Evolutionary conservation across 768 basidiomycete species (phyloP), one percentile per base, ranked within the genome.

Genomic region (Leccinum arenicola): DNA sequence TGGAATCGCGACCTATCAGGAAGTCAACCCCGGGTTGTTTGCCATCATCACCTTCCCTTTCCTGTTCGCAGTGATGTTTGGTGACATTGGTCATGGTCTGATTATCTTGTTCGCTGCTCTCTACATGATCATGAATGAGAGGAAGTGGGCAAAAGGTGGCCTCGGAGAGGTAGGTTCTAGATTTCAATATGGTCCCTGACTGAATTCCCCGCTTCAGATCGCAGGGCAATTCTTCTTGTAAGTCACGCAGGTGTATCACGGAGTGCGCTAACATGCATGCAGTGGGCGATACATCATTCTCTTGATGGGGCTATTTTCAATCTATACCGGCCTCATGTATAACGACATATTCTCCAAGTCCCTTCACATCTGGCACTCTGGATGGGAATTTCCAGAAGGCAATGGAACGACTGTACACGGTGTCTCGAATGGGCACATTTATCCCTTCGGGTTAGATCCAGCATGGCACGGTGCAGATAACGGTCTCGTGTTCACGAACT

Each of bases 21-120:
- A 99, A 74, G 87, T 95, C 71, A 98, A 98, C 71, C 96, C 97
- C 19, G 97, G 95, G 55, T 76, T 98, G 29, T 96, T 96, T 74
- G 93, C 93, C 0, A 78, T 92, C 64, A 78, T 90, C 65, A 97
- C 95, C 2, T 97, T 97, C 85, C 97, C 97, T 0, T 98, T 99
- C 85, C 76, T 99, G 64, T 99, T 98, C 68, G 96, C 94, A 5
- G 93, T 99, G 77, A 99, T 99, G 97, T 99, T 99, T 71, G 97
- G 97, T 68, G 97, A 99, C 75, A 91, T 98, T 69, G 97, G 97
- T 3, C 97, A 99, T 75, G 97, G 94, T 31, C 78, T 84, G 60
- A 86, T 98, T 68, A 89, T 92, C 66, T 81, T 90, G 62, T 68
- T 82, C 45, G 84, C 87, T 17, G 96, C 93, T 3, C 58, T 87